Evolutionary conservation across 2,329 filamentous ascomycete genomes (phyloP).

Genomic region (Xenoacremonium recifei): DNA sequence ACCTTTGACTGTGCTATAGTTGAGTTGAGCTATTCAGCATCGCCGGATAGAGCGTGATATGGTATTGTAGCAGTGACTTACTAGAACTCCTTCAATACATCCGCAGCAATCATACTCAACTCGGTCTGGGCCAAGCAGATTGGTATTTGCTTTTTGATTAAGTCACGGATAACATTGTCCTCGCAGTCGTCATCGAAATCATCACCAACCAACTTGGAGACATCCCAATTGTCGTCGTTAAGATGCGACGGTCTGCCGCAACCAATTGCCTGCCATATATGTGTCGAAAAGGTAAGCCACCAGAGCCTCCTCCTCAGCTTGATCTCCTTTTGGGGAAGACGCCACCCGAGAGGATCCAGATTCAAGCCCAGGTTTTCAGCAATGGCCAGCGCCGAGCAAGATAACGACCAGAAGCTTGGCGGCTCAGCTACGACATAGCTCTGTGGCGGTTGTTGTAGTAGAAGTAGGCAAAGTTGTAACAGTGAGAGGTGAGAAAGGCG

Average conservation of each 20-base stretch:
- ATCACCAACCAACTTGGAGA: constrained; percentile 9
- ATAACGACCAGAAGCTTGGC: constrained; percentile 19
- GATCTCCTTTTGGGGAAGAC: constrained; percentile 19
- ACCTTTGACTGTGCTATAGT: too few species aligned
- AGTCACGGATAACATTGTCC: background rate
- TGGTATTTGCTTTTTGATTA: background rate
- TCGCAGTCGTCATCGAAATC: constrained; percentile 16
- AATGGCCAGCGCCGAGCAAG: constrained; percentile 20
- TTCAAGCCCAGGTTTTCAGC: constrained; percentile 23
- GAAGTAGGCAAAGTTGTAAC: constrained; percentile 21
- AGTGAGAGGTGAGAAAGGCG: constrained; percentile 17
- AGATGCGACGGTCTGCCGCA: constrained; percentile 18
- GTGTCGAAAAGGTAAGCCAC: constrained; percentile 22
- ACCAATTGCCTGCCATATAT: constrained; percentile 21
- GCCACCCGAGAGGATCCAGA: constrained; percentile 18
- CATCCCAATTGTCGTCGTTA: constrained; percentile 19
- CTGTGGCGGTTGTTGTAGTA: constrained; percentile 21
- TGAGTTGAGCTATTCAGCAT: too few species aligned
- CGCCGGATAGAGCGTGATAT: too few species aligned
- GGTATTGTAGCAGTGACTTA: too few species aligned
- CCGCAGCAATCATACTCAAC: constrained; percentile 19
- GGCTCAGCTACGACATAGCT: constrained; percentile 22
- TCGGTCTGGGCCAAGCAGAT: constrained; percentile 19
- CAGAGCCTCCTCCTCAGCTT: constrained; percentile 22
- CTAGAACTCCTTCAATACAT: constrained; percentile 24